Evolutionary conservation across 2,329 filamentous ascomycete genomes (phyloP).

Genomic region (Exophiala dermatitidis): DNA sequence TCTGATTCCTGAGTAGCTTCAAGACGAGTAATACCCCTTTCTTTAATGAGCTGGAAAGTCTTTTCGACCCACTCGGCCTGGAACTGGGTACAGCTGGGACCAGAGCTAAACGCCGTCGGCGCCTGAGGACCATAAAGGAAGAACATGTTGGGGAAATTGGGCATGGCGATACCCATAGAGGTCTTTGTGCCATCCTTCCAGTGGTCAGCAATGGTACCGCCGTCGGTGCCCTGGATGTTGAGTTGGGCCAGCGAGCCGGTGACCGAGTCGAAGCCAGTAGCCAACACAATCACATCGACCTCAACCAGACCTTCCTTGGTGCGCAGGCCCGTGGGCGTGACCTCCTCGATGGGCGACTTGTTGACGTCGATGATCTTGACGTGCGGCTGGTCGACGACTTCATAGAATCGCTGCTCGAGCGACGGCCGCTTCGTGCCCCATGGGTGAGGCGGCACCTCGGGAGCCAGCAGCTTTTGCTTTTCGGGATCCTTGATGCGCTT

Average conservation of each 20-base stretch:
- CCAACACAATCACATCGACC: constrained; percentile 38
- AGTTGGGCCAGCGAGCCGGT: constrained; percentile 39
- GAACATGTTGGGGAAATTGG: constrained; percentile 46
- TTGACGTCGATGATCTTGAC: constrained; percentile 44
- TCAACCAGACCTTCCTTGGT: constrained; percentile 36
- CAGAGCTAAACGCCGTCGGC: constrained; percentile 34
- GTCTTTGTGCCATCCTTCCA: constrained; percentile 36
- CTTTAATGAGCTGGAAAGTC: constrained; percentile 44
- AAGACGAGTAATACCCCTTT: constrained; percentile 44
- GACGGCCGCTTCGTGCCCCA: constrained; percentile 49
- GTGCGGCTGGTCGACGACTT: constrained; percentile 42
- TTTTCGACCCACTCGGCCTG: constrained; percentile 51
- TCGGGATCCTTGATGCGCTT: constrained; percentile 45
- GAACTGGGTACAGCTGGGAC: constrained; percentile 48
- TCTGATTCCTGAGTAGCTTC: constrained; percentile 44
- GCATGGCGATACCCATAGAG: constrained; percentile 39
- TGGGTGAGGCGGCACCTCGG: constrained; percentile 45
- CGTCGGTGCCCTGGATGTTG: constrained; percentile 33
- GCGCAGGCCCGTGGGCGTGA: constrained; percentile 37
- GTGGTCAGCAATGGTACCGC: constrained; percentile 32
- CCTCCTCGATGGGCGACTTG: constrained; percentile 37
- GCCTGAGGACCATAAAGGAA: constrained; percentile 51
- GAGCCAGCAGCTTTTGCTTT: constrained; percentile 48
- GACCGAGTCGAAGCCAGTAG: constrained; percentile 41
- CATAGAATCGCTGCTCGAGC: constrained; percentile 46